These are phyloP conservation scores for Tetrapyrgos nigripes DNA, from an alignment of 1,284 basidiomycete species.

Conservation along the genomic window DNA sequence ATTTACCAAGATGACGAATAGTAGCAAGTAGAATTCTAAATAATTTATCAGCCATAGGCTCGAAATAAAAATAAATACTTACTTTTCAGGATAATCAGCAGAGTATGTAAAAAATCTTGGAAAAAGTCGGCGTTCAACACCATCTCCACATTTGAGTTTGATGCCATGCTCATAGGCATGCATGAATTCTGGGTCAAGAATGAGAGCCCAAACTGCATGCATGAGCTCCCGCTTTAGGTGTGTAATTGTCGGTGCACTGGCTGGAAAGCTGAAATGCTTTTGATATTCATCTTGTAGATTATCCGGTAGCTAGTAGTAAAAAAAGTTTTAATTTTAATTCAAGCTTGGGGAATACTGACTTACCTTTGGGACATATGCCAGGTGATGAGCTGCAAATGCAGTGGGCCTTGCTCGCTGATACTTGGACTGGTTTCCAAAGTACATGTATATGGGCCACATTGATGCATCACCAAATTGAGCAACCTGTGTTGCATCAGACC, in stretches of 20 bases:
- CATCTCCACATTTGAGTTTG: slow-evolving; percentile 22
- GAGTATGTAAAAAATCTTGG: slow-evolving; percentile 23
- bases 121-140: slow-evolving; percentile 17
- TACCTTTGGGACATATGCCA: slow-evolving; percentile 40
- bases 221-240: slow-evolving; percentile 30
- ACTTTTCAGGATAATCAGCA: slow-evolving; percentile 33
- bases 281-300: slow-evolving; percentile 12
- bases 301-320: slow-evolving; percentile 10
- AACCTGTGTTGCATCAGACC: slow-evolving; percentile 45
- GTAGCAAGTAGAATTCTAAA: slow-evolving; percentile 16
- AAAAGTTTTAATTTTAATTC: neutral
- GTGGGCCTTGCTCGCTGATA: slow-evolving; percentile 31
- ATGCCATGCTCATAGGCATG: slow-evolving; percentile 25
- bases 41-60: neutral
- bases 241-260: slow-evolving; percentile 16
- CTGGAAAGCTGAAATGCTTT: slow-evolving; percentile 1
- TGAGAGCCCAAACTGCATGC: slow-evolving; percentile 22
- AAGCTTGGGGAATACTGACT: neutral
- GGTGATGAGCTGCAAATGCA: slow-evolving; percentile 34
- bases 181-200: slow-evolving; percentile 27
- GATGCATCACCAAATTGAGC: slow-evolving; percentile 38
- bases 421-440: slow-evolving; percentile 43
- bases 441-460: slow-evolving; percentile 46
- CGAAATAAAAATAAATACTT: slow-evolving; percentile 3
- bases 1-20: slow-evolving; percentile 17